phyloP scores from a whole-genome alignment of 2,329 filamentous ascomycete genomes.

The Fusarium sp. region DNA sequence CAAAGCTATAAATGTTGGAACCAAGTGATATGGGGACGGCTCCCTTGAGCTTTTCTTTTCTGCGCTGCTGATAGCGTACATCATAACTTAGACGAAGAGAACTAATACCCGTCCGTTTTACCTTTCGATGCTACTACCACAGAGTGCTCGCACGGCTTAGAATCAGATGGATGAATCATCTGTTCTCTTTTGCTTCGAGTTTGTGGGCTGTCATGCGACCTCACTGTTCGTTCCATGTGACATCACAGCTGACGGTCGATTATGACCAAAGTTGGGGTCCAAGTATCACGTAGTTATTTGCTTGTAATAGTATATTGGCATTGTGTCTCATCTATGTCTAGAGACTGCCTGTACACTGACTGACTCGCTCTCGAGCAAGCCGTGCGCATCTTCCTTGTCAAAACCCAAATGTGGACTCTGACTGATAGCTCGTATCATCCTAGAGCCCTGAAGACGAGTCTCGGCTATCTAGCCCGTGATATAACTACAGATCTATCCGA shows the following conservation, averaged over 20 bases:
- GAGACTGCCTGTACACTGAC: background rate
- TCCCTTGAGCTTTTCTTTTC: conserved; percentile 9
- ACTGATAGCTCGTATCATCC: conserved; percentile 9
- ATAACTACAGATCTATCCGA: background rate
- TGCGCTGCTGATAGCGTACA: conserved; percentile 20
- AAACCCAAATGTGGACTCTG: background rate
- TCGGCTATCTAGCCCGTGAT: background rate
- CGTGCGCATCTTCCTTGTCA: background rate
- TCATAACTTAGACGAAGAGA: conserved; percentile 28
- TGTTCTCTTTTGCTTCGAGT: background rate
- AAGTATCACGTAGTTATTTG: conserved; percentile 6
- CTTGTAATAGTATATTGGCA: background rate
- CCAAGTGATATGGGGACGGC: conserved; percentile 13
- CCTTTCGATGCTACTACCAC: background rate
- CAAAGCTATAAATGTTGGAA: conserved; percentile 20
- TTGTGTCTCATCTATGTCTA: background rate
- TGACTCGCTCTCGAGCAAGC: background rate
- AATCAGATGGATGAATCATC: background rate
- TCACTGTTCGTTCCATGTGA: conserved; percentile 8
- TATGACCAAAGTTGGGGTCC: conserved; percentile 1
- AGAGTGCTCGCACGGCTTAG: background rate
- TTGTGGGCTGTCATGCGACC: background rate
- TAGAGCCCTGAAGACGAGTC: background rate
- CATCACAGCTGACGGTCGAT: conserved; percentile 15
- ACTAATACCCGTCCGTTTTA: conserved; percentile 41